These are phyloP conservation scores for Hibiscus trionum DNA, from an alignment of 345 rosid species.

Conservation along the genomic window DNA sequence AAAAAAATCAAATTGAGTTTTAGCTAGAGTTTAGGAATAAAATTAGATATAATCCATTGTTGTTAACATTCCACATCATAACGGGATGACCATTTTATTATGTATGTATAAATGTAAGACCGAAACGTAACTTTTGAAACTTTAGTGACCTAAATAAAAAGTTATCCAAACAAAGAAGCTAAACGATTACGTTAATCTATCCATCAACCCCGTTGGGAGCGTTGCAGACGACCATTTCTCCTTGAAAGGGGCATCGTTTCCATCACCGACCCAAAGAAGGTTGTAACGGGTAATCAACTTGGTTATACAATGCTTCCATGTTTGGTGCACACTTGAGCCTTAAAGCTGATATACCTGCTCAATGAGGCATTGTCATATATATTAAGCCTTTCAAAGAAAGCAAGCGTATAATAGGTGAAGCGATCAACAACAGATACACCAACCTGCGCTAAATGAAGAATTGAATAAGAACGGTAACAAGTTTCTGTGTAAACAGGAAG, in stretches of 20 bases:
- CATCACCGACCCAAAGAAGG: constrained; percentile 95
- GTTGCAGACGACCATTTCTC: neutral
- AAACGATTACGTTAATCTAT: neutral
- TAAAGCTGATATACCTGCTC: constrained; percentile 32
- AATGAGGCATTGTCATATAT: constrained; percentile 86
- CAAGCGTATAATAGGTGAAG: constrained; percentile 87
- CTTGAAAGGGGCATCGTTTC: constrained; percentile 55
- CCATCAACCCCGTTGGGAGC: too few relatives aligned
- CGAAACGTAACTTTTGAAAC: too few relatives aligned
- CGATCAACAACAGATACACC: constrained; percentile 97
- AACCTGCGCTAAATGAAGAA: constrained; percentile 40
- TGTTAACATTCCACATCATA: too few relatives aligned
- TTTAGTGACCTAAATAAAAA: too few relatives aligned
- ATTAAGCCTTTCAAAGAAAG: constrained; percentile 83
- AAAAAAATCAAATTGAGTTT: too few relatives aligned
- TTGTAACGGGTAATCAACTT: constrained; percentile 54
- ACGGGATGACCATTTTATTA: too few relatives aligned
- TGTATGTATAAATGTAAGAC: too few relatives aligned
- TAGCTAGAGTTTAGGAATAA: too few relatives aligned
- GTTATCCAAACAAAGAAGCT: neutral
- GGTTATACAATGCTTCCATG: too few relatives aligned
- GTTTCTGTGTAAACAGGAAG: constrained; percentile 11
- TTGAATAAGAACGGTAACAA: constrained; percentile 4
- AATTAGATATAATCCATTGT: too few relatives aligned
- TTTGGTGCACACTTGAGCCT: neutral